Evolutionary conservation across 345 rosid genomes (phyloP), one percentile per base, ranked within the genome.

Genomic region (Anacardium occidentale): DNA sequence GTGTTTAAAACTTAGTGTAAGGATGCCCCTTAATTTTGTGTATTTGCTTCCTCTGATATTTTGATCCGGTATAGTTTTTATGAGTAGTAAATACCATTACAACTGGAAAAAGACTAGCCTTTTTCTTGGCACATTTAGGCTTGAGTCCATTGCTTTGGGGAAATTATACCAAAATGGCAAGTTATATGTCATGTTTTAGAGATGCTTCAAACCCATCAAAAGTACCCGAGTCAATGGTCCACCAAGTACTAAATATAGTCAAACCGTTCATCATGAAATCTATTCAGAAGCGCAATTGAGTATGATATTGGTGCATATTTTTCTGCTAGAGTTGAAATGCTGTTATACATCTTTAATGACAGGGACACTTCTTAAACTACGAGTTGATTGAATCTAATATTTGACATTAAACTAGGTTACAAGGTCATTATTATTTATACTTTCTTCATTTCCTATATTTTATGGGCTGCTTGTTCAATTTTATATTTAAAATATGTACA

Each of bases 1-100:
- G 60, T 64, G 64, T 42, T 48, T 20, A 20, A 25, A 13, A 48
- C 54, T 45, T 22, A 47, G 17, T 47, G 22, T 11, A n/a, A 24
- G 55, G 34, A 29, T 52, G 45, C n/a, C 40, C 9, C 25, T 52
- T 67, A 42, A 50, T 61, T 58, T 74, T 68, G 34, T 29, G 53
- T 42, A 47, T 47, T 59, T 24, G 7, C 54, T 14, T 45, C 5
- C 45, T 22, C 2, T 29, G 50, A 57, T 22, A 29, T 20, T 44
- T 18, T 24, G 29, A 34, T 67, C 18, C 29, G 58, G 25, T 50
- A 10, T 48, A 26, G 25, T 53, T 26, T 51, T 66, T 0, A 32
- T 67, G 25, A 67, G 59, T 45, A 10, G 17, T 47, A 20, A 47
- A 60, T 5, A 2, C 44, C 17, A 15, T 14, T 18, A 18, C 10